phyloP scores from a whole-genome alignment of 768 basidiomycete genomes.

The Hygrocybe coccinea region DNA sequence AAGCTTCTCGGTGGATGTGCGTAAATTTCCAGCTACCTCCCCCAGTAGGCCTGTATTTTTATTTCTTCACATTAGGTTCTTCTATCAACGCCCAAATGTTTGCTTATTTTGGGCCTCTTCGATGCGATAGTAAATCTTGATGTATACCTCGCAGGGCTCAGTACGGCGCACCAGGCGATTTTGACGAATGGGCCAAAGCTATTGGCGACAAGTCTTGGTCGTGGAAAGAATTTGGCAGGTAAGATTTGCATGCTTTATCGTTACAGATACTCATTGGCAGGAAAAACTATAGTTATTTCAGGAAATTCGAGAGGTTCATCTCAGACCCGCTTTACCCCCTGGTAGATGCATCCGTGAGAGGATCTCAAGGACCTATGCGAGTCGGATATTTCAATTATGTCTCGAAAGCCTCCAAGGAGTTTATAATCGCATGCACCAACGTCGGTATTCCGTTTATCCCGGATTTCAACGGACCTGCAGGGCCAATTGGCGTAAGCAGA shows the following conservation, averaged over 20 bases:
- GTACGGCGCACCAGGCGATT: constrained; percentile 62
- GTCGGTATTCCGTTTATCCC: constrained; percentile 55
- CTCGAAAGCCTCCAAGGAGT: constrained; percentile 44
- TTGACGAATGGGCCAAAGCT: constrained; percentile 58
- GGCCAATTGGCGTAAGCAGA: constrained; percentile 58
- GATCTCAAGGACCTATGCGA: constrained; percentile 51
- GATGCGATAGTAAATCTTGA: not conserved
- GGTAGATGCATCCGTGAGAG: constrained; percentile 45
- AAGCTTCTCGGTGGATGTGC: constrained; percentile 73
- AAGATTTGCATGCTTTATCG: constrained; percentile 7
- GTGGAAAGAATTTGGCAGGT: constrained; percentile 53
- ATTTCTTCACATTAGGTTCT: constrained; percentile 38
- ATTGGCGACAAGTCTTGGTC: constrained; percentile 55
- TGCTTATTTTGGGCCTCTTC: not conserved
- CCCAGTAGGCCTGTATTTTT: not conserved
- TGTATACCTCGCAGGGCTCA: constrained; percentile 43
- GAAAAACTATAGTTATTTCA: constrained; percentile 48
- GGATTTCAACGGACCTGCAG: constrained; percentile 57
- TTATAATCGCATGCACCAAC: constrained; percentile 50
- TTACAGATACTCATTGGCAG: too few relatives aligned
- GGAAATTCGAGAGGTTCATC: constrained; percentile 59
- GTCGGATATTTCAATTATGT: constrained; percentile 53
- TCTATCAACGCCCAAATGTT: constrained; percentile 59
- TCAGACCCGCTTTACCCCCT: constrained; percentile 47
- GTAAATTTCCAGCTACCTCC: not conserved